Percentiles rank a stretch among this genome's conserved stretches.
These are phyloP conservation scores for Pezicula carpinea DNA, from an alignment of 2,329 filamentous ascomycete genomes.

Conservation along the genomic window DNA sequence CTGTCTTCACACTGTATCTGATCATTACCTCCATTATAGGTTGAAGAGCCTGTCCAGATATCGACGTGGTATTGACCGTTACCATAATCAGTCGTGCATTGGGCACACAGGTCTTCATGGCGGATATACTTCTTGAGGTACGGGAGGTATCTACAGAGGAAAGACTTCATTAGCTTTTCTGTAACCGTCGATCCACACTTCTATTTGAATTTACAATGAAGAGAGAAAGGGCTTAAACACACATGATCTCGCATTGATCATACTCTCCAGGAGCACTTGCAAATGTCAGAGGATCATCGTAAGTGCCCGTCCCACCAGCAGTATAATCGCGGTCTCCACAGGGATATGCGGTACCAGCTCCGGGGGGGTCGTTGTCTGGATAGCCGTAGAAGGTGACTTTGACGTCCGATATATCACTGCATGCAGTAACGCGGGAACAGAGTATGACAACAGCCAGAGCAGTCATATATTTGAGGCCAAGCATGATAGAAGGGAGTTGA, in stretches of 20 bases:
- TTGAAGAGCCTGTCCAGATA: slow-evolving; percentile 33
- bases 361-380: slow-evolving; percentile 35
- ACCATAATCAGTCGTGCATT: slow-evolving; percentile 4
- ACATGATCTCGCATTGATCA: slow-evolving; percentile 36
- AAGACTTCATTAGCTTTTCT: no score
- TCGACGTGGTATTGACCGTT: slow-evolving; percentile 29
- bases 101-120: slow-evolving; percentile 1
- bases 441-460: no score
- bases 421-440: slow-evolving; percentile 4
- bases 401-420: slow-evolving; percentile 22
- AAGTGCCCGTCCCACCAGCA: slow-evolving; percentile 39
- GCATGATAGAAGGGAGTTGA: no score
- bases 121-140: slow-evolving; percentile 38
- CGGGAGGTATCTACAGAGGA: slow-evolving; percentile 29
- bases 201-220: no score
- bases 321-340: slow-evolving; percentile 30
- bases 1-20: slow-evolving; percentile 33
- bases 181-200: no score
- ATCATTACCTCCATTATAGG: slow-evolving; percentile 25
- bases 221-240: no score
- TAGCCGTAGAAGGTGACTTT: slow-evolving; percentile 36
- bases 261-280: slow-evolving; percentile 37
- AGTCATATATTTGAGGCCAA: no score
- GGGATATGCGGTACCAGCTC: slow-evolving; percentile 31
- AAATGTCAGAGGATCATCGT: slow-evolving; percentile 37